Conservation (phyloP, 108 stramenopile species). For the Discostella pseudostelligera region DNA sequence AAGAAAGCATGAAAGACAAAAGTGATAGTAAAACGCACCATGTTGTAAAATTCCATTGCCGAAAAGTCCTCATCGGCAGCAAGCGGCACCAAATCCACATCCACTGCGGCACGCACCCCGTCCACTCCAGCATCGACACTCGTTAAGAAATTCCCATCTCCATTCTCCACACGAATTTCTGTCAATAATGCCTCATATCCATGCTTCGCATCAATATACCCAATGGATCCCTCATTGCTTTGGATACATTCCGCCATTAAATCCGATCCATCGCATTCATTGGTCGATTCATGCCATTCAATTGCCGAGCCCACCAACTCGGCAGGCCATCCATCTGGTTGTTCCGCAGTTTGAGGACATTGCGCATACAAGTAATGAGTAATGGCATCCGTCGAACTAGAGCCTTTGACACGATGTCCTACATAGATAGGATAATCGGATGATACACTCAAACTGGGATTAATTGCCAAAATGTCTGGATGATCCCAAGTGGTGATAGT, state of each 20-base stretch:
- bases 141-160: constrained; percentile 57
- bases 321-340: constrained; percentile 66
- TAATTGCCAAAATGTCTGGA: constrained; percentile 50
- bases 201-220: constrained; percentile 85
- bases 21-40: constrained; percentile 21
- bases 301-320: constrained; percentile 41
- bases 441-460: constrained; percentile 20
- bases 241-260: constrained; percentile 67
- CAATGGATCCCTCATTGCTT: constrained; percentile 66
- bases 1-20: no score
- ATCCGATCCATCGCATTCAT: constrained; percentile 68
- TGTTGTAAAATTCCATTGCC: constrained; percentile 40
- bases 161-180: constrained; percentile 74
- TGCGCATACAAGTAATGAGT: constrained; percentile 47
- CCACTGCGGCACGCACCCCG: constrained; percentile 62
- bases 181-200: constrained; percentile 62
- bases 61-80: constrained; percentile 61
- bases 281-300: constrained; percentile 61
- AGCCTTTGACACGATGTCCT: constrained; percentile 69
- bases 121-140: constrained; percentile 48
- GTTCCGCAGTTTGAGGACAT: constrained; percentile 31
- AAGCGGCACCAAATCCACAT: constrained; percentile 45
- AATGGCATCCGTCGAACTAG: constrained; percentile 66
- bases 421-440: constrained; percentile 56
- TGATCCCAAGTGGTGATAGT: constrained; percentile 75